Evolutionary conservation across 2,329 filamentous ascomycete genomes (phyloP).

Genomic region (Monosporascus sp.): DNA sequence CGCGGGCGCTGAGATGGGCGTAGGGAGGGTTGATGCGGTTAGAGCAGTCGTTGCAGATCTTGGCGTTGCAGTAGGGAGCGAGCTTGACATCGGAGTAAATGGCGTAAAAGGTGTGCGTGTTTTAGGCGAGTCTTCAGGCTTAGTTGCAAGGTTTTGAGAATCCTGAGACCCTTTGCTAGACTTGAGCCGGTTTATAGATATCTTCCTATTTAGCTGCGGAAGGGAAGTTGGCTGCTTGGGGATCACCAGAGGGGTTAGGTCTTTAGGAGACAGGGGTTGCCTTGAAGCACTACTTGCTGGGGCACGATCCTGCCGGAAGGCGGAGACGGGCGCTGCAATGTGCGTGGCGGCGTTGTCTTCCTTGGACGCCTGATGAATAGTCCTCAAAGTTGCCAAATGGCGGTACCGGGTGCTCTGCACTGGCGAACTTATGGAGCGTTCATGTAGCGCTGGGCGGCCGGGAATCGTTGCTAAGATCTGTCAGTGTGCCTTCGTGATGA

Average conservation of each 20-base stretch:
- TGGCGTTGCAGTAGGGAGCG: constrained; percentile 36
- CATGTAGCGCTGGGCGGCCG: constrained; percentile 58
- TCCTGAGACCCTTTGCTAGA: constrained; percentile 40
- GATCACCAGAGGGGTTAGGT: constrained; percentile 53
- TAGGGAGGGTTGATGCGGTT: constrained; percentile 38
- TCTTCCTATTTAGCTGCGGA: constrained; percentile 30
- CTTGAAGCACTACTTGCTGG: constrained; percentile 13
- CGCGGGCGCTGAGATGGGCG: constrained; percentile 45
- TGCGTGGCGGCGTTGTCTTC: constrained; percentile 31
- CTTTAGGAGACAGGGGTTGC: constrained; percentile 46
- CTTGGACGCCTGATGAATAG: constrained; percentile 9
- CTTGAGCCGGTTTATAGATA: constrained; percentile 41
- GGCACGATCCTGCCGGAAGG: neutral
- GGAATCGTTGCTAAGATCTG: constrained; percentile 57
- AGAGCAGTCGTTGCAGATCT: constrained; percentile 41
- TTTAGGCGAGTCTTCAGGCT: constrained; percentile 43
- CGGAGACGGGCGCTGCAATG: neutral
- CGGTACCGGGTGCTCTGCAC: constrained; percentile 44
- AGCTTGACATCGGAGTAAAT: constrained; percentile 40
- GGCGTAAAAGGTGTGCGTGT: constrained; percentile 33
- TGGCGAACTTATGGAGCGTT: constrained; percentile 60
- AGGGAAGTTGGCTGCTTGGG: constrained; percentile 33
- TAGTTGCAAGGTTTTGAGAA: constrained; percentile 32
- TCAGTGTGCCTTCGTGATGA: constrained; percentile 14
- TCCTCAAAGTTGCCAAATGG: constrained; percentile 27